Percentiles rank a stretch among this genome's conserved stretches.
phyloP scores from a whole-genome alignment of 306 rosid species.

The Ammopiptanthus mongolicus region DNA sequence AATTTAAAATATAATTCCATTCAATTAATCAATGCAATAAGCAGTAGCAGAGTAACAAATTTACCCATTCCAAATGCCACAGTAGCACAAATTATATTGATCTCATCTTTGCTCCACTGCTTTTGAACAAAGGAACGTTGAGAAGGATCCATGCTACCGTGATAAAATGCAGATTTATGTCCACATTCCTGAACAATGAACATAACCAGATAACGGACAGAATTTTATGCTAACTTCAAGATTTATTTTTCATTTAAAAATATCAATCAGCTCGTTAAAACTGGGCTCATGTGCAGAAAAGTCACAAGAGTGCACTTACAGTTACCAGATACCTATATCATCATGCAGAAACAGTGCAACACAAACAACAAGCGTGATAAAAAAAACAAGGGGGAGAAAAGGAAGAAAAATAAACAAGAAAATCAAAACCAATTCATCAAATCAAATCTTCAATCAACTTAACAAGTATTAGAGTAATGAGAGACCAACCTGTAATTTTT shows the following conservation, averaged over 20 bases:
- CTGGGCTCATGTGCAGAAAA: background rate
- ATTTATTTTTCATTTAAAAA: constrained; percentile 6
- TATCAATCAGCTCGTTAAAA: background rate
- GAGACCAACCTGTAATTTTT: constrained; percentile 75
- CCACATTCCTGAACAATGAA: constrained; percentile 73
- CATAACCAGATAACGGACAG: constrained; percentile 18
- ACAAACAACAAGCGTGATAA: constrained; percentile 1
- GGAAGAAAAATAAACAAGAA: constrained; percentile 3
- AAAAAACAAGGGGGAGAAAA: background rate
- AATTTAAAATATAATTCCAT: constrained; percentile 24
- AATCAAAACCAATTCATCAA: background rate
- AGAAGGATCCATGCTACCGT: constrained; percentile 89
- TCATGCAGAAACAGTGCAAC: constrained; percentile 11
- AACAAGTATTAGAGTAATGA: background rate
- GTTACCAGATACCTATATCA: background rate
- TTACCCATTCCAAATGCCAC: constrained; percentile 99
- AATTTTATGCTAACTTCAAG: background rate
- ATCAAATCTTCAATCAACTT: constrained; percentile 9
- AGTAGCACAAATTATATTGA: constrained; percentile 90
- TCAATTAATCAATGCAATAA: constrained; percentile 22
- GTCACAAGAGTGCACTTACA: constrained; percentile 6
- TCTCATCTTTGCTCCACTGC: constrained; percentile 99
- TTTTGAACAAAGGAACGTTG: constrained; percentile 82
- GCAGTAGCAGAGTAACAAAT: constrained; percentile 27
- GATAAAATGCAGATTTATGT: constrained; percentile 93